phyloP scores from a whole-genome alignment of 2,329 filamentous ascomycete species.

The Pseudogymnoascus sp. region DNA sequence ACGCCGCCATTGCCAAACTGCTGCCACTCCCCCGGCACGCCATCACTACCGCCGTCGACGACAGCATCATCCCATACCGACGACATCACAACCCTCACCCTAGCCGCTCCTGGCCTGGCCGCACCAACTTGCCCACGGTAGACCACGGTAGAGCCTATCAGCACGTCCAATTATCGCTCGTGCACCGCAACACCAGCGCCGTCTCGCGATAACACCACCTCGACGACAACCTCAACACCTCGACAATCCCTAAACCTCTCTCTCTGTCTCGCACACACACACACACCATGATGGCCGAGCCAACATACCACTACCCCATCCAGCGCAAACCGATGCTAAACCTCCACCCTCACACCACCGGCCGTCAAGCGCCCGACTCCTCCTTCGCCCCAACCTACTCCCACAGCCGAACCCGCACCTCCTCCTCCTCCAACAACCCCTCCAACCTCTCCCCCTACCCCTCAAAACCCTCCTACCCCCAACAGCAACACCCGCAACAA shows the following conservation, averaged over 20 bases:
- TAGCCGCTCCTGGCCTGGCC: neutral
- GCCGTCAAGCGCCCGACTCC: constrained; percentile 23
- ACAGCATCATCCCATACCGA: neutral
- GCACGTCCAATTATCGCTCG: neutral
- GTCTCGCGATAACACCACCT: neutral
- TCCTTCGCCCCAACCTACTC: constrained; percentile 13
- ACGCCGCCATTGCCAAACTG: neutral
- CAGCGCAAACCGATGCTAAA: constrained; percentile 10
- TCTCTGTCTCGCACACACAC: neutral
- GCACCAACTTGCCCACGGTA: neutral
- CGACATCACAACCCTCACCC: neutral
- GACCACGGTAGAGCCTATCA: neutral
- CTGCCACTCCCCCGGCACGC: neutral
- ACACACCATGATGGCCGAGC: constrained; percentile 6
- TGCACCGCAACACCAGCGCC: neutral
- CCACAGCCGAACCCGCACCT: constrained; percentile 26
- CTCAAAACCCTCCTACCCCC: constrained; percentile 17
- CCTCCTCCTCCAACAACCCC: no score
- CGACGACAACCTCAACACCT: neutral
- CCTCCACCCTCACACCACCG: constrained; percentile 10
- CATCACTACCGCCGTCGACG: neutral
- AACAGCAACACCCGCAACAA: constrained; percentile 24
- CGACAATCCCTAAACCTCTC: neutral
- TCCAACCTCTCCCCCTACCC: constrained; percentile 27
- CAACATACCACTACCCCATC: neutral